These are phyloP conservation scores for Theileria sp. DNA, from an alignment of 169 alveolate species.

Conservation along the genomic window DNA sequence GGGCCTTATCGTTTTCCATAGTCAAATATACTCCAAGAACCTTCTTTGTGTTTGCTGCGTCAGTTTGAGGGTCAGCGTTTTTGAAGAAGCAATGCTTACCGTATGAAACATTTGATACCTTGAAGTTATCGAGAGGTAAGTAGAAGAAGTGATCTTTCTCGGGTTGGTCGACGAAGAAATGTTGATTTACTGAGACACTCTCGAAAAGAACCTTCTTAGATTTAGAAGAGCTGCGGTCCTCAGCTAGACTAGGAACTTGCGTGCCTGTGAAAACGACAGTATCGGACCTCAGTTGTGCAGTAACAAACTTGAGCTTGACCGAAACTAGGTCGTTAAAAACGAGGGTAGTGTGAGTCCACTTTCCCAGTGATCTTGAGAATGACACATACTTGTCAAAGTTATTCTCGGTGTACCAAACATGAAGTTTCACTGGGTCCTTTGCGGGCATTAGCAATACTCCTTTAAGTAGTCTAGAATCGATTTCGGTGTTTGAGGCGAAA, in stretches of 20 bases:
- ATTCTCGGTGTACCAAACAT: not conserved
- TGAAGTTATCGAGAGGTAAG: constrained; percentile 3
- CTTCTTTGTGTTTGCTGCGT: not conserved
- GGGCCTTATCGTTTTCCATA: not conserved
- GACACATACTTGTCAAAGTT: not conserved
- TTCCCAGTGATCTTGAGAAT: not conserved
- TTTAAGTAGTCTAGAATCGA: not conserved
- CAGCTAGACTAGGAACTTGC: not conserved
- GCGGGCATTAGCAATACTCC: constrained; percentile 9
- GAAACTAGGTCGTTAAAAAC: not conserved
- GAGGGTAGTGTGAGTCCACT: not conserved
- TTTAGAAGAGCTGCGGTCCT: not conserved
- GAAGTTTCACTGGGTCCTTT: not conserved
- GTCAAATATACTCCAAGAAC: not conserved
- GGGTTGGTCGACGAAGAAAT: not conserved
- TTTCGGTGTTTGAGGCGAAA: not conserved
- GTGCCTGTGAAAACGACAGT: not conserved
- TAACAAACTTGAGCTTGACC: not conserved
- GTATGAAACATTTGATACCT: not conserved
- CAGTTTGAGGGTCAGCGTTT: not conserved
- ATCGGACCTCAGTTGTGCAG: constrained; percentile 7
- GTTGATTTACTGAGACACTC: not conserved
- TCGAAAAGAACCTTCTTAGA: not conserved
- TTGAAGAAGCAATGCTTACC: constrained; percentile 1
- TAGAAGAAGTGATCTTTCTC: not conserved